A percentile compares a stretch with the other conserved stretches of the same genome.
Evolutionary conservation across 1,139 yeast genomes (phyloP).

Genomic region (Suhomyces kunorum): DNA sequence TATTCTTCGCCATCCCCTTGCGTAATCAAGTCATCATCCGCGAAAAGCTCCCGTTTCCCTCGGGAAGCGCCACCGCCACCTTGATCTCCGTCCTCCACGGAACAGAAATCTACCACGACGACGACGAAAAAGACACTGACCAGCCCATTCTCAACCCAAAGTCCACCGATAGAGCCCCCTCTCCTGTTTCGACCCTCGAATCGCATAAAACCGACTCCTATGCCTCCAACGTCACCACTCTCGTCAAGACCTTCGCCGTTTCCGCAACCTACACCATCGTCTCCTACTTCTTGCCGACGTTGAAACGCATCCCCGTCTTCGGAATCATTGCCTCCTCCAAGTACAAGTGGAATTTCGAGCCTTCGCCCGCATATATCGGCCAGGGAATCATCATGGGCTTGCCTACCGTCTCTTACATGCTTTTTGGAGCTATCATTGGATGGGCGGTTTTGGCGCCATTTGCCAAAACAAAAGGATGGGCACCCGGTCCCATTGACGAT

Average conservation of each 20-base stretch:
- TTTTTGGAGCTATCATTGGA: constrained; percentile 84
- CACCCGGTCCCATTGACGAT: constrained; percentile 84
- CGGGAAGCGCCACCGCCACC: constrained; percentile 96
- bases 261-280: constrained; percentile 73
- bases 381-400: constrained; percentile 98
- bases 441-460: constrained; percentile 90
- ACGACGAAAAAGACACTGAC: constrained; percentile 3
- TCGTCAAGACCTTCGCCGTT: constrained; percentile 59
- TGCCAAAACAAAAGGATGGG: constrained; percentile 74
- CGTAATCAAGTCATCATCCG: constrained; percentile 80
- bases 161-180: neutral
- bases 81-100: constrained; percentile 84
- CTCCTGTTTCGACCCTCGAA: too few species aligned
- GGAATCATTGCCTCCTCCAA: constrained; percentile 62
- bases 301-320: constrained; percentile 72
- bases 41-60: constrained; percentile 88
- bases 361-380: constrained; percentile 96
- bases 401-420: constrained; percentile 88
- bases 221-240: constrained; percentile 51
- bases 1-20: constrained; percentile 88
- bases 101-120: constrained; percentile 49
- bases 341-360: constrained; percentile 89
- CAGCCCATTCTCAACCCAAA: neutral
- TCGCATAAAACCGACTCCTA: constrained; percentile 12
- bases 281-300: constrained; percentile 71